Base-by-base conservation (phyloP, 2,329 filamentous ascomycete species). In the Ophiostoma ulmi region DNA sequence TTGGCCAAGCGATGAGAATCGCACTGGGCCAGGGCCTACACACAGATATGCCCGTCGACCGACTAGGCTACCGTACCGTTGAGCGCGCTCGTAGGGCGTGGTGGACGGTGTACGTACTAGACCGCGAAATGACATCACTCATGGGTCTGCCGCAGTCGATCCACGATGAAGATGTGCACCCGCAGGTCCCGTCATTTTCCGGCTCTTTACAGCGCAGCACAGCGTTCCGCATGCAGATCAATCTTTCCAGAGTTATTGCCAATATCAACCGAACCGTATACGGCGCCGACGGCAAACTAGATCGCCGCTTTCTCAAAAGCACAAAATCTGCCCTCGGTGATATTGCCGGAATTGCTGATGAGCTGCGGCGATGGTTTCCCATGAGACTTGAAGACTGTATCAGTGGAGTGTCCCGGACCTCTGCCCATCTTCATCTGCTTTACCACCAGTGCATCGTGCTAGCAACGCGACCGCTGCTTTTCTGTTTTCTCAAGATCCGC, bases 371-470 rank as follows among this genome's bases (percentile, higher is more conserved):
- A 5, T 20, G 20, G 26, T 68, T 68, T 38, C 41, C 67, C 17
- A 31, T 68, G 67, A 17, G 26, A 7, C 22, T 31, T 6, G 67
- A 55, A 7, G 44, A 44, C 39, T 38, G 58, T 17, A 20, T 26
- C 44, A 44, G 14, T n/a, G 67, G 67, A 1, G 67, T 68, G 36
- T 68, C 67, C 22, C 38, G 67, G 14, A 68, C 39, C 22, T 55
- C 41, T 38, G 67, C 41, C 14, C 67, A 55, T 38, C 39, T 68
- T n/a, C 67, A 68, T n/a, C 20, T 68, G 41, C 41, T 52, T 10
- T 68, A 68, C 35, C 67, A 68, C 67, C 67, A 68, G 44, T 68
- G 67, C n/a, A 68, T 68, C 2, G 26, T 68, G 7, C 44, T 68
- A 22, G 67, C 67, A 4, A 68, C 67, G 20, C 20, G 67, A 1